Percentiles rank a stretch among this genome's conserved stretches.
phyloP scores from a whole-genome alignment of 2,329 filamentous ascomycete genomes.

The Westerdykella sp. region DNA sequence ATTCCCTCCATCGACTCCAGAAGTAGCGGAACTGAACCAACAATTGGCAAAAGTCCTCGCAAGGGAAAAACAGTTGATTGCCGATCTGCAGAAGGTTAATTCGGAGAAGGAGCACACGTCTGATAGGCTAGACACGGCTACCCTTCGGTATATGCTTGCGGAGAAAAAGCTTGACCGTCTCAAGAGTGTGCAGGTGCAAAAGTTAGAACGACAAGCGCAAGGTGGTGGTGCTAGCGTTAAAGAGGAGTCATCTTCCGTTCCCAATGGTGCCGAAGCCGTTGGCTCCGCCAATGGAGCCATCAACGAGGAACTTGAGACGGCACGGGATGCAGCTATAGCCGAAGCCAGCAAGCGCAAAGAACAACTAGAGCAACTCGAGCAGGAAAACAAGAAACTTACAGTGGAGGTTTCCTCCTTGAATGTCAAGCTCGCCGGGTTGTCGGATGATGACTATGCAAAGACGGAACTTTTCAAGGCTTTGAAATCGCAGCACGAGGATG shows the following conservation, averaged over 20 bases:
- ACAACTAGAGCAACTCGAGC: slow-evolving; percentile 72
- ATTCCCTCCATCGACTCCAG: slow-evolving; percentile 51
- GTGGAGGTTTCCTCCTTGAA: slow-evolving; percentile 74
- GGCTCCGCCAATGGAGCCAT: slow-evolving; percentile 54
- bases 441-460: slow-evolving; percentile 88
- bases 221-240: slow-evolving; percentile 17
- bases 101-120: slow-evolving; percentile 79
- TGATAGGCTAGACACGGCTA: slow-evolving; percentile 81
- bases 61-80: slow-evolving; percentile 71
- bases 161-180: slow-evolving; percentile 90
- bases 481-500: slow-evolving; percentile 83
- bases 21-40: slow-evolving; percentile 65
- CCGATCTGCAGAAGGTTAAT: slow-evolving; percentile 67
- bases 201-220: slow-evolving; percentile 77
- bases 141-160: slow-evolving; percentile 85
- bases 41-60: slow-evolving; percentile 71
- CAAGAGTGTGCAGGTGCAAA: slow-evolving; percentile 83
- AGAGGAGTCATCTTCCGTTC: slow-evolving; percentile 40
- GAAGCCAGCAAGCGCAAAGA: slow-evolving; percentile 78
- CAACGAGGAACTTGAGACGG: slow-evolving; percentile 63
- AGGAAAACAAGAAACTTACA: slow-evolving; percentile 67
- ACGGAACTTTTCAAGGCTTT: slow-evolving; percentile 92
- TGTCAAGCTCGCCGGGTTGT: slow-evolving; percentile 61
- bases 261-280: slow-evolving; percentile 50
- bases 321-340: slow-evolving; percentile 71